These are phyloP conservation scores for Chloromonas sp. DNA, from an alignment of 163 green algal species.

Conservation along the genomic window DNA sequence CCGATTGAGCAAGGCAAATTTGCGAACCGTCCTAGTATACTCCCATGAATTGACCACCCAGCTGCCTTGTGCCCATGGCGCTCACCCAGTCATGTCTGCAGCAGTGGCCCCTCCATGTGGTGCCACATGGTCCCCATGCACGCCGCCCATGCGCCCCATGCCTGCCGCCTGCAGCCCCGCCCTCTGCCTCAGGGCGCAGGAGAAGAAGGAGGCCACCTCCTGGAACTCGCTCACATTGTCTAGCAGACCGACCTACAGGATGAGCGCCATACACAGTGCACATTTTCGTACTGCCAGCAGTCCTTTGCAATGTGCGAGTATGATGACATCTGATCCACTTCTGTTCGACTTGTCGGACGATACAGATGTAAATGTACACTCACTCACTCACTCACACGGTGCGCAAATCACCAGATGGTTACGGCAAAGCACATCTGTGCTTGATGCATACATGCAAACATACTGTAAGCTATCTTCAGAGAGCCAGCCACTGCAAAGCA, in stretches of 20 bases:
- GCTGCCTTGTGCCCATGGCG: not conserved
- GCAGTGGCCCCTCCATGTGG: not conserved
- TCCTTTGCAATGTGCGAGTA: no score
- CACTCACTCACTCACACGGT: no score
- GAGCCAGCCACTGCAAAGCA: no score
- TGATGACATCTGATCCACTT: no score
- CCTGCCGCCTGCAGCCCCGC: not conserved
- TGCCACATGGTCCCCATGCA: not conserved
- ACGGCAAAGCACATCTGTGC: not conserved
- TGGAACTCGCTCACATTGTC: slow-evolving; percentile 15
- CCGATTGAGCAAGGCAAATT: not conserved
- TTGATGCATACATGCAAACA: no score
- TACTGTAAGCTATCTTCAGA: no score
- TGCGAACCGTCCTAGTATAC: not conserved
- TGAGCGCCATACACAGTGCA: no score
- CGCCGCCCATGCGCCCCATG: not conserved
- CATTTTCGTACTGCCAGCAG: no score
- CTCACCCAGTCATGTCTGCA: not conserved
- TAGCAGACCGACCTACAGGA: not conserved
- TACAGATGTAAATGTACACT: no score
- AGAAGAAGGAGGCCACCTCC: slow-evolving; percentile 25
- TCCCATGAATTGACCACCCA: not conserved
- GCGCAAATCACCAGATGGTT: not conserved
- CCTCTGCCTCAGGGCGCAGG: slow-evolving; percentile 7
- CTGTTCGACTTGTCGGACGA: no score